phyloP scores from a whole-genome alignment of 2,329 filamentous ascomycete species.

The Colletotrichum sp. region DNA sequence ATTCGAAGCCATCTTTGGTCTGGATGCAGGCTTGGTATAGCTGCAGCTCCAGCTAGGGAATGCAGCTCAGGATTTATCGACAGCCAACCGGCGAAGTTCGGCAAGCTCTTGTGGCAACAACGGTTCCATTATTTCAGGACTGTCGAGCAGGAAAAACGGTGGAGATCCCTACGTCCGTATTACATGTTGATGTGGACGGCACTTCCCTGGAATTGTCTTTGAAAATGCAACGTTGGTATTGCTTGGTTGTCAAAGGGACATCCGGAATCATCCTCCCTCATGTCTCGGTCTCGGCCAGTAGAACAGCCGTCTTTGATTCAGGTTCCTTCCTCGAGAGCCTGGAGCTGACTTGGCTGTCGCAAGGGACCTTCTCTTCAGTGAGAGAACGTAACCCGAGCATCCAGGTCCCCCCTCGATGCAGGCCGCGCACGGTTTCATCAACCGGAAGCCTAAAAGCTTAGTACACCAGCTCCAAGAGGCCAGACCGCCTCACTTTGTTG shows the following conservation, averaged over 20 bases:
- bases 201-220: background rate
- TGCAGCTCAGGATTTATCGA: background rate
- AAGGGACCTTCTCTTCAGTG: background rate
- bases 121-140: background rate
- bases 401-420: background rate
- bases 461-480: background rate
- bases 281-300: background rate
- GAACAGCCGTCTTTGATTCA: background rate
- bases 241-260: background rate
- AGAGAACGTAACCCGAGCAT: background rate
- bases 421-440: conserved; percentile 10
- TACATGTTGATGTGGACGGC: background rate
- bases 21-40: background rate
- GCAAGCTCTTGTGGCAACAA: background rate
- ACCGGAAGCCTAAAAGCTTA: conserved; percentile 12
- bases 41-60: background rate
- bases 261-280: background rate
- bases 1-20: background rate
- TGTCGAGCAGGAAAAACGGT: background rate
- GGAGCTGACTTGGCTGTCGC: background rate
- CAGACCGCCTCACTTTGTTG: conserved; percentile 3
- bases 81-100: background rate
- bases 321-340: background rate
- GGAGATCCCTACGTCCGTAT: background rate
- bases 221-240: background rate